Evolutionary conservation across 345 rosid species (phyloP).

Genomic region (Fremontodendron californicum): DNA sequence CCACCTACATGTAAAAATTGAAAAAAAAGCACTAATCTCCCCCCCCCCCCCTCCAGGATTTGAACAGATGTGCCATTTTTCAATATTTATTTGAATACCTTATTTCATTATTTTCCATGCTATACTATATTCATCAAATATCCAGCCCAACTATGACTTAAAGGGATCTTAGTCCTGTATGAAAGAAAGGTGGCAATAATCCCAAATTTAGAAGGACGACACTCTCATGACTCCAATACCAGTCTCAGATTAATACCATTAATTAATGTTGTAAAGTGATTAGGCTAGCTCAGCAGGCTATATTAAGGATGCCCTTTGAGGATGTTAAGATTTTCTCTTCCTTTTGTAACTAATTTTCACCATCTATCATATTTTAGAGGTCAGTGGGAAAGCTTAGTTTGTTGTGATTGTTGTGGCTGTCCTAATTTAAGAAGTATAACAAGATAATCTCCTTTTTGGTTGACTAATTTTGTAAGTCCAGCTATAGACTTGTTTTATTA

Average conservation of each 20-base stretch:
- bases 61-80: neutral
- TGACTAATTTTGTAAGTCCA: neutral
- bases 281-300: neutral
- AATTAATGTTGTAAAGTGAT: neutral
- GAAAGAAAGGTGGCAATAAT: neutral
- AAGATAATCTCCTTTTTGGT: neutral
- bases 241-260: neutral
- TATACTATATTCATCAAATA: neutral
- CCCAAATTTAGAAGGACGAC: neutral
- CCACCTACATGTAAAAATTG: neutral
- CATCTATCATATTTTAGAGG: neutral
- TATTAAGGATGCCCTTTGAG: neutral
- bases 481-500: neutral
- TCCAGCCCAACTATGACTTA: neutral
- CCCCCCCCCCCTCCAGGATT: neutral
- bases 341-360: neutral
- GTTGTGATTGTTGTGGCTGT: neutral
- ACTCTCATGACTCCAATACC: neutral
- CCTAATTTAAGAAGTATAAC: neutral
- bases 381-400: neutral
- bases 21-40: neutral
- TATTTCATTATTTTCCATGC: neutral
- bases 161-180: neutral
- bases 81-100: neutral
- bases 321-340: neutral